A percentile compares a stretch with the other conserved stretches of the same genome.
Conservation (phyloP, 371 early-diverging fungal genomes). For the Apophysomyces elegans region DNA sequence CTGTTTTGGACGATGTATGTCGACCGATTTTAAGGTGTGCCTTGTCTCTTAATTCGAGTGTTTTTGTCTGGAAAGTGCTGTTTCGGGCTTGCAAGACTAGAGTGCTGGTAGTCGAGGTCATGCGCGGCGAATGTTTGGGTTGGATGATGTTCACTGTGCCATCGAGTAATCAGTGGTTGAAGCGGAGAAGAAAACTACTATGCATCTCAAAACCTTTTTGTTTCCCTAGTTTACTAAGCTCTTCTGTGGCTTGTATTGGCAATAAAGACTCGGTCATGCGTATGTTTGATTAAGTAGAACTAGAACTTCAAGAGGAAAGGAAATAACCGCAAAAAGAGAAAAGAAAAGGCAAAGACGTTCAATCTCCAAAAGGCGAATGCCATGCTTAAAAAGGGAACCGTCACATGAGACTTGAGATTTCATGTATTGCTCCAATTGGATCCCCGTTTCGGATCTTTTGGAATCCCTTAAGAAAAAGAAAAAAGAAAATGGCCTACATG, state of each 20-base stretch:
- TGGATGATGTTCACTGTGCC: slow-evolving; percentile 12
- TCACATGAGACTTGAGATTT: too few relatives aligned
- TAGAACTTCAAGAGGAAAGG: slow-evolving; percentile 2
- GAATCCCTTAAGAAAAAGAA: too few relatives aligned
- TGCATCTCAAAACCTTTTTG: slow-evolving; percentile 15
- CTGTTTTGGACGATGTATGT: slow-evolving; percentile 69
- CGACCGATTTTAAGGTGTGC: slow-evolving; percentile 73
- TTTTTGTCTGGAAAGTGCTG: slow-evolving; percentile 65
- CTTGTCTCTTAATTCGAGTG: slow-evolving; percentile 63
- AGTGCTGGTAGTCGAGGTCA: slow-evolving; percentile 19
- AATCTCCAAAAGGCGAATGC: not conserved
- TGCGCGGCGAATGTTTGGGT: slow-evolving; percentile 7
- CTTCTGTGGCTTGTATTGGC: slow-evolving; percentile 14
- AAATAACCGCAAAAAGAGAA: not conserved
- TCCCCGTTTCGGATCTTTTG: too few relatives aligned
- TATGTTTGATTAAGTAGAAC: not conserved
- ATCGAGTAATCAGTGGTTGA: slow-evolving; percentile 8
- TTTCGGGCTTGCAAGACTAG: slow-evolving; percentile 68
- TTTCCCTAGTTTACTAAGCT: slow-evolving; percentile 11
- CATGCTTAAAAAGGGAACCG: not conserved
- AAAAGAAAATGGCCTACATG: too few relatives aligned
- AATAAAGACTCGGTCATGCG: slow-evolving; percentile 9
- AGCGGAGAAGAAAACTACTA: slow-evolving; percentile 12
- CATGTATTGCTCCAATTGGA: too few relatives aligned
- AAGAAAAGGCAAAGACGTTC: not conserved